These are phyloP conservation scores for Rhynchospora pubera DNA, from an alignment of 176 grass and related monocot species.

Conservation along the genomic window DNA sequence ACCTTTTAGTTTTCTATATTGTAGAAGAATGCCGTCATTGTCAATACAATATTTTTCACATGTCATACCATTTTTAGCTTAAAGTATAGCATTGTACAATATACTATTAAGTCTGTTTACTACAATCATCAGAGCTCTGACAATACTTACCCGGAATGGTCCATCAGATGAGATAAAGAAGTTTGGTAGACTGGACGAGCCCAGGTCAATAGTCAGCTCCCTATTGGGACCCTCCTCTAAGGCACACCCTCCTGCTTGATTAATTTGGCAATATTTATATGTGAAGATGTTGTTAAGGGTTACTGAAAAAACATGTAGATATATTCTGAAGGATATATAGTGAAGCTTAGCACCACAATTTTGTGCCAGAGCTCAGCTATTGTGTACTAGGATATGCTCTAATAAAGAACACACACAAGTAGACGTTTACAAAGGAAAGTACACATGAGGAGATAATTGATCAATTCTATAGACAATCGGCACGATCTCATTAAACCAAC, in stretches of 20 bases:
- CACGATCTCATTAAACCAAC: background rate
- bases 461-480: background rate
- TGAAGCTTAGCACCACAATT: background rate
- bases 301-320: constrained; percentile 8
- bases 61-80: background rate
- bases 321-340: background rate
- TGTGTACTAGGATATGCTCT: background rate
- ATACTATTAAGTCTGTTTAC: background rate
- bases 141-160: constrained; percentile 58
- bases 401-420: background rate
- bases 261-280: constrained; percentile 89
- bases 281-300: constrained; percentile 59
- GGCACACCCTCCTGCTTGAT: constrained; percentile 31
- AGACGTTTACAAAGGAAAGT: background rate
- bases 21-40: background rate
- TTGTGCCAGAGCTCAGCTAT: background rate
- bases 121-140: background rate
- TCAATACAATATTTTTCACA: background rate
- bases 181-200: constrained; percentile 48
- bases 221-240: constrained; percentile 82
- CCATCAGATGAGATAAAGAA: constrained; percentile 75
- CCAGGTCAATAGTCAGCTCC: constrained; percentile 59
- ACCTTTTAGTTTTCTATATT: background rate
- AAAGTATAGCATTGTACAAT: background rate
- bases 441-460: background rate